Conservation (phyloP, 164 flowering plant genomes). For the Annona squamosa region DNA sequence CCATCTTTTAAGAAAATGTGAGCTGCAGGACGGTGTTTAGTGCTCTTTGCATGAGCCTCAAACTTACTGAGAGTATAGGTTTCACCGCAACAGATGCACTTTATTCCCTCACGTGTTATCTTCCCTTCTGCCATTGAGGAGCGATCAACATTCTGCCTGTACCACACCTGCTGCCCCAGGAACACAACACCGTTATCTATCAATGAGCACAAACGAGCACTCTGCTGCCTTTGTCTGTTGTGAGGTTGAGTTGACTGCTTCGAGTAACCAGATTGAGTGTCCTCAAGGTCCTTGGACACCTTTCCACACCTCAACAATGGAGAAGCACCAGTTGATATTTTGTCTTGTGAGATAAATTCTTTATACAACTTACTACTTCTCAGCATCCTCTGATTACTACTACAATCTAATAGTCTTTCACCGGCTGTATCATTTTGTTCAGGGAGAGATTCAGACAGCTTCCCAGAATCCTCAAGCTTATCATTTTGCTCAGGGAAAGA, state of each 20-base stretch:
- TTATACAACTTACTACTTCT: too few relatives aligned
- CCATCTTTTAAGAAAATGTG: constrained; percentile 70
- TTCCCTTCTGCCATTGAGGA: constrained; percentile 35
- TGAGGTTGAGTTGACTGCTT: constrained; percentile 32
- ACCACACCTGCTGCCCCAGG: constrained; percentile 52
- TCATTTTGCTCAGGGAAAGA: constrained; percentile 5
- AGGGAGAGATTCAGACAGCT: constrained; percentile 8
- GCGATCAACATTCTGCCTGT: constrained; percentile 18
- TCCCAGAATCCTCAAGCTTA: constrained; percentile 10
- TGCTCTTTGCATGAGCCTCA: constrained; percentile 63
- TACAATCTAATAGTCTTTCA: neutral
- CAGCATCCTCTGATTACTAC: too few relatives aligned
- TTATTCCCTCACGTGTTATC: constrained; percentile 68
- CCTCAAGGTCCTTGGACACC: too few relatives aligned
- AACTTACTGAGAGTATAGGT: constrained; percentile 42
- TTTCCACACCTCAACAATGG: too few relatives aligned
- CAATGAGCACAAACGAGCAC: constrained; percentile 48
- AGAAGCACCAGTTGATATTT: too few relatives aligned
- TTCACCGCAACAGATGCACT: constrained; percentile 63
- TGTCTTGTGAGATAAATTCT: too few relatives aligned
- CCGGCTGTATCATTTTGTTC: constrained; percentile 5
- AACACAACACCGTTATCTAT: constrained; percentile 57
- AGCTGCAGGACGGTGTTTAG: constrained; percentile 36
- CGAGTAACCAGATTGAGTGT: neutral
- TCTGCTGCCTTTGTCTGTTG: constrained; percentile 35